Conservation (phyloP, 2,329 filamentous ascomycete genomes). For the Fusarium multiceps region DNA sequence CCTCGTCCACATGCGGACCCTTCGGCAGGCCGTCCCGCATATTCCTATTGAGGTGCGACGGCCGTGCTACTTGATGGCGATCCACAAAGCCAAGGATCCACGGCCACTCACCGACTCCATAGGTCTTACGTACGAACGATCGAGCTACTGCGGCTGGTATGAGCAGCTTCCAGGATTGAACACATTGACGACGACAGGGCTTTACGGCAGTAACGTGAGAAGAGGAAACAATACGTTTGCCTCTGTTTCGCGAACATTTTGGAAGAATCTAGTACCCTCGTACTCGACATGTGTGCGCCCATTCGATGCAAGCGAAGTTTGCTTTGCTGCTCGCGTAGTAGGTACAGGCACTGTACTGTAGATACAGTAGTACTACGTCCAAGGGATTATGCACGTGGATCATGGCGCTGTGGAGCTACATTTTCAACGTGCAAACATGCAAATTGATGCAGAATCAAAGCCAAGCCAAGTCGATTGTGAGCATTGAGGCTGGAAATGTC, state of each 20-base stretch:
- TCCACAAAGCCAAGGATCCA: conserved; percentile 40
- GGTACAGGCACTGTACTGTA: conserved; percentile 12
- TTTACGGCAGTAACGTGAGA: conserved; percentile 21
- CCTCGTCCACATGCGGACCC: conserved; percentile 22
- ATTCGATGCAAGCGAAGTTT: conserved; percentile 8
- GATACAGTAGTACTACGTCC: background rate
- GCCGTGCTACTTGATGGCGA: conserved; percentile 26
- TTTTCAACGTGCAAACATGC: background rate
- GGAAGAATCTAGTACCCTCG: background rate
- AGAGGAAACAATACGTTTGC: conserved; percentile 6
- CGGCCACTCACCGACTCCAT: conserved; percentile 45
- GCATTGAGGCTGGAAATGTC: conserved; percentile 36
- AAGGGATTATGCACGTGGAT: conserved; percentile 29
- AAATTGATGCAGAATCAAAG: background rate
- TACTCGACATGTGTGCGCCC: background rate
- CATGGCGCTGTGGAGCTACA: conserved; percentile 17
- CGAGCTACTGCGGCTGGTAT: conserved; percentile 39
- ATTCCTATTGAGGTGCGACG: conserved; percentile 36
- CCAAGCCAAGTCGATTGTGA: conserved; percentile 9
- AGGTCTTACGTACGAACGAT: conserved; percentile 44
- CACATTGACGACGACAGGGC: conserved; percentile 18
- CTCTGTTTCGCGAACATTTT: background rate
- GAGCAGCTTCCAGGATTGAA: conserved; percentile 24
- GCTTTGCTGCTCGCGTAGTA: conserved; percentile 1
- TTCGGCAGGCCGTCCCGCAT: conserved; percentile 36